Base-by-base conservation (phyloP, 2,329 filamentous ascomycete genomes). In the Colletotrichum brevisporum region DNA sequence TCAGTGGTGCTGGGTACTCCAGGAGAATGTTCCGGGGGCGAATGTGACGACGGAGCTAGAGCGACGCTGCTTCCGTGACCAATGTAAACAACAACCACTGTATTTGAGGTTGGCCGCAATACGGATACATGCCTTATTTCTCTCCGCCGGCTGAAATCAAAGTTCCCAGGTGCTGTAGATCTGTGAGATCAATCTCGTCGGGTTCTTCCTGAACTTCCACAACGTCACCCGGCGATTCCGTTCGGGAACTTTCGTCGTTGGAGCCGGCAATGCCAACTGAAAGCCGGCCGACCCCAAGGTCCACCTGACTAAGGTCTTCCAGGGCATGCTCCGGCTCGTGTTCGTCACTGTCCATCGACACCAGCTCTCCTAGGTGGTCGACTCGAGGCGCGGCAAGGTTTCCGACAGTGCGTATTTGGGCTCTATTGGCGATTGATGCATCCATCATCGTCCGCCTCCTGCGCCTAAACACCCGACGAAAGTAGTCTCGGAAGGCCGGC, bases 401-500 rank as follows among this genome's bases (percentile, higher is more conserved):
- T 27, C 56, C 63, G 31, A 66, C 4, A 13, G 63, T 66, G 9
- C 41, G 36, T 21, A 66, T 50, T 4, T 13, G 26, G 3, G 6
- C 41, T n/a, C 56, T 31, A 15, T 60, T 53, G 4, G n/a, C 18
- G 41, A 54, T n/a, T 4, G 41, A 12, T 9, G 63, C 36, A 6
- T 21, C 57, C 15, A 21, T 21, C 6, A 47, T 3, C 8, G 47
- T 48, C 41, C 21, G n/a, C 31, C 48, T 67, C 18, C 58, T n/a
- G 13, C 65, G 65, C 10, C 53, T 24, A 15, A 63, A 57, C 2
- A 57, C 26, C 4, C 65, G 59, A 10, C 65, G 65, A 18, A 67
- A 67, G 13, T 63, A 67, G 5, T 63, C 53, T 31, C 65, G n/a
- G 9, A 63, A 67, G 5, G 65, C 52, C 13, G 65, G 65, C 65